Evolutionary conservation across 164 flowering plant species (phyloP), one percentile per base, ranked within the genome.

Genomic region (Macadamia integrifolia): DNA sequence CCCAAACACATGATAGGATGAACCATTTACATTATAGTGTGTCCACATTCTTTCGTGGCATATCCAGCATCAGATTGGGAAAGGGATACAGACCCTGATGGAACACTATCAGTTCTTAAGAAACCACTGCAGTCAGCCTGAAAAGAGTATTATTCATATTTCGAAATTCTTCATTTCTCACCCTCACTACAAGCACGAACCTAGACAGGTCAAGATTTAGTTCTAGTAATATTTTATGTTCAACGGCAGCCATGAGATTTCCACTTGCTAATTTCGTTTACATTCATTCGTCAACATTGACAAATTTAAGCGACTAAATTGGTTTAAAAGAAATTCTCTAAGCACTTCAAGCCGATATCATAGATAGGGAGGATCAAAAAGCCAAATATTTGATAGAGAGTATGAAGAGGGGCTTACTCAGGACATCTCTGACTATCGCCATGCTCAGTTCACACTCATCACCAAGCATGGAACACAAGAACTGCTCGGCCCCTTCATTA

Each of bases 391-490:
- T 35, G 40, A 35, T 35, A 35, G 3, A 65, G 44, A 65, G 9
- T 31, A 40, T 5, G 17, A 46, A 53, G 13, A 29, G 0, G 46
- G 23, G 81, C 98, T 84, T 70, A 93, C 98, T 77, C 1, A 88
- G 78, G 1, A 91, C 94, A 73, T 91, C 97, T 78, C 80, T 80
- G 49, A 91, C 89, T 29, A 93, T 91, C 43, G 77, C 96, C 84
- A 91, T 61, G 80, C 84, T 79, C 61, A 93, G 75, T 43, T 85
- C 87, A 60, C 81, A 82, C 9, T 78, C 87, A 4, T 83, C 80
- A 2, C 96, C 93, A 56, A 93, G 94, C 94, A 91, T 84, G 1
- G 94, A 87, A 69, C 73, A 87, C 71, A 93, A 68, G 64, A 89
- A 89, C 80, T 88, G 89, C 77, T 89, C 97, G 1, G 81, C 82